phyloP scores from a whole-genome alignment of 768 basidiomycete species.

The Gymnopilus junonius region DNA sequence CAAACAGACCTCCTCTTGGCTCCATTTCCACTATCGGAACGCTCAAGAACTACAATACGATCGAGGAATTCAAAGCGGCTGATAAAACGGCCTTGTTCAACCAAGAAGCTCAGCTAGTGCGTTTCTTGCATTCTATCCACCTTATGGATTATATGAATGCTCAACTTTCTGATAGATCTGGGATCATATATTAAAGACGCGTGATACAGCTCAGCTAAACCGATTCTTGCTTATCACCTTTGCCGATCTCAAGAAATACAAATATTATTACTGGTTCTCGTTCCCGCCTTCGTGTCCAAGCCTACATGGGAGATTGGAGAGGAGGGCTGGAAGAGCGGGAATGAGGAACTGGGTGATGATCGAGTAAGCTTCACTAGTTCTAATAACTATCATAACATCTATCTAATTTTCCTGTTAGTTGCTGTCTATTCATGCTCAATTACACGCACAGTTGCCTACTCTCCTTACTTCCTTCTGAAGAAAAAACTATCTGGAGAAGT shows the following conservation, averaged over 20 bases:
- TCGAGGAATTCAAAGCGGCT: slow-evolving; percentile 92
- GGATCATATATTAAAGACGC: slow-evolving; percentile 57
- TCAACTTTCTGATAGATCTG: slow-evolving; percentile 57
- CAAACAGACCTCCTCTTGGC: slow-evolving; percentile 47
- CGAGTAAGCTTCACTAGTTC: slow-evolving; percentile 35
- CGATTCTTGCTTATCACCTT: slow-evolving; percentile 91
- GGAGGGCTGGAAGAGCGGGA: slow-evolving; percentile 59
- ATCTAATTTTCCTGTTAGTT: slow-evolving; percentile 41
- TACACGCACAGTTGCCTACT: slow-evolving; percentile 39
- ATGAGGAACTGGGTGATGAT: slow-evolving; percentile 44
- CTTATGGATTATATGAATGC: background rate
- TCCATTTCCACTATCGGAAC: slow-evolving; percentile 61
- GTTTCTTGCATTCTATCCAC: background rate
- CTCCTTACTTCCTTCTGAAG: slow-evolving; percentile 69
- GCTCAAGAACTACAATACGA: slow-evolving; percentile 95
- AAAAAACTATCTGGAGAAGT: slow-evolving; percentile 33
- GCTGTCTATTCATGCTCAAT: slow-evolving; percentile 51
- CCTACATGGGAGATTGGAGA: slow-evolving; percentile 87
- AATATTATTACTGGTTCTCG: slow-evolving; percentile 97
- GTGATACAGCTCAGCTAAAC: slow-evolving; percentile 61
- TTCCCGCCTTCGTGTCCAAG: slow-evolving; percentile 92
- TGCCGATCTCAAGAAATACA: slow-evolving; percentile 98
- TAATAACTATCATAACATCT: background rate
- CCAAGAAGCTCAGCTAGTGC: slow-evolving; percentile 66
- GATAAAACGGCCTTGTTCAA: slow-evolving; percentile 91